Base-by-base conservation (phyloP, 148 eudicot genomes). In the Bassia scoparia region DNA sequence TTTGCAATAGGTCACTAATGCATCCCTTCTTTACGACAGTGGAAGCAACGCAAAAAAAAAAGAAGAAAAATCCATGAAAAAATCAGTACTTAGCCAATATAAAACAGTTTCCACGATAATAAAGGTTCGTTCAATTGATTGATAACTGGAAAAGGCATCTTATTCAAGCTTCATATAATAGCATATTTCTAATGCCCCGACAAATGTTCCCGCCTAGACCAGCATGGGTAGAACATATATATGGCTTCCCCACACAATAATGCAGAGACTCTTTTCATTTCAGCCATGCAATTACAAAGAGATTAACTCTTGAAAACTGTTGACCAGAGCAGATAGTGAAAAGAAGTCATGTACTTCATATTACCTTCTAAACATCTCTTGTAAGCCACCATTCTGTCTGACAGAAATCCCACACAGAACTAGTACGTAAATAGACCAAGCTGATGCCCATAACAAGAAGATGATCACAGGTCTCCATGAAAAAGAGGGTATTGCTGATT, bases 281-380 rank as follows among this genome's bases (percentile, higher is more conserved):
- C 37, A 31, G 30, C 21, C 37, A 1, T 34, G 21, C 46, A 63
- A 35, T 21, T 35, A 30, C 24, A 63, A 30, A 33, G 27, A 35
- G 16, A 63, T 37, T 4, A 37, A 31, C 17, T 30, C 21, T 61
- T 31, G 12, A 15, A 15, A 31, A 30, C 37, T 7, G 34, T 30
- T 60, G 37, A 11, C 63, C 35, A 20, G 20, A 58, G 5, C 13
- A 46, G 14, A 27, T 27, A 46, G 61, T 41, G 44, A 26, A 38
- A 61, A 21, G 35, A 67, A 52, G 5, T 21, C 26, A 26, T 44
- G 43, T 38, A 48, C 20, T 52, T 46, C 52, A 3, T 37, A 50
- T 9, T 86, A 91, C 98, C 97, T 95, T 78, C 84, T 87, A 77
- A 95, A 81, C 97, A 95, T 95, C 84, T 91, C 98, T 59, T 48